phyloP scores from a whole-genome alignment of 805 yeast genomes.

The Zygosaccharomyces gambellarensis region DNA sequence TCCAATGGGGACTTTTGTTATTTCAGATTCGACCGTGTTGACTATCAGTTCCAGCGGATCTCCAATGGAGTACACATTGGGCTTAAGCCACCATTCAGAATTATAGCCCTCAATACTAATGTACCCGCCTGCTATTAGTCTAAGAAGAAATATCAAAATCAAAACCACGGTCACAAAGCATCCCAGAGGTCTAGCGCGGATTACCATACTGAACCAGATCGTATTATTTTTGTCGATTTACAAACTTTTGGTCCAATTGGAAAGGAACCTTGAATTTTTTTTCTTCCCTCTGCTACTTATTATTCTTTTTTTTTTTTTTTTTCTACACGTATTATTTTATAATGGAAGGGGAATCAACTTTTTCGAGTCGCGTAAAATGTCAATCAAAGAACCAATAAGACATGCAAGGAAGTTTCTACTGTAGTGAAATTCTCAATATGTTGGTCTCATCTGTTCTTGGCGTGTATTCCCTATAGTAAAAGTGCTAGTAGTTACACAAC shows the following conservation, averaged over 20 bases:
- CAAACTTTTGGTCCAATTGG: too few species aligned
- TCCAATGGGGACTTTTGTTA: slow-evolving; percentile 66
- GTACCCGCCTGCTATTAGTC: slow-evolving; percentile 2
- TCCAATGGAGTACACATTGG: slow-evolving; percentile 41
- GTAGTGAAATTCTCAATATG: too few species aligned
- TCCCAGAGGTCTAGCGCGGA: slow-evolving; percentile 8
- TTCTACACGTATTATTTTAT: background rate
- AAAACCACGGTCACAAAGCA: slow-evolving; percentile 4
- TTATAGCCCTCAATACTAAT: background rate
- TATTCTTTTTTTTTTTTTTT: background rate
- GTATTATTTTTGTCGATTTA: background rate
- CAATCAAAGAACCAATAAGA: background rate
- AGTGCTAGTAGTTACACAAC: too few species aligned
- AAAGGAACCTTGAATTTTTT: too few species aligned
- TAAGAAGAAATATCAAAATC: slow-evolving; percentile 6
- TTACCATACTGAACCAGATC: background rate
- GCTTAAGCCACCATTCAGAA: slow-evolving; percentile 26
- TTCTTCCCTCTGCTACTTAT: background rate
- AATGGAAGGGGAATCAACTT: background rate
- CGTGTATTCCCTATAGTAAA: too few species aligned
- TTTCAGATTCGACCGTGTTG: slow-evolving; percentile 72
- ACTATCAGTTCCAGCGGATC: slow-evolving; percentile 66
- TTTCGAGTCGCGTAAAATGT: background rate
- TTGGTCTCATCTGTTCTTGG: too few species aligned
- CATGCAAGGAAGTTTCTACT: background rate